Conservation (phyloP, 495 filamentous ascomycete genomes). For the Xylaria sp. region DNA sequence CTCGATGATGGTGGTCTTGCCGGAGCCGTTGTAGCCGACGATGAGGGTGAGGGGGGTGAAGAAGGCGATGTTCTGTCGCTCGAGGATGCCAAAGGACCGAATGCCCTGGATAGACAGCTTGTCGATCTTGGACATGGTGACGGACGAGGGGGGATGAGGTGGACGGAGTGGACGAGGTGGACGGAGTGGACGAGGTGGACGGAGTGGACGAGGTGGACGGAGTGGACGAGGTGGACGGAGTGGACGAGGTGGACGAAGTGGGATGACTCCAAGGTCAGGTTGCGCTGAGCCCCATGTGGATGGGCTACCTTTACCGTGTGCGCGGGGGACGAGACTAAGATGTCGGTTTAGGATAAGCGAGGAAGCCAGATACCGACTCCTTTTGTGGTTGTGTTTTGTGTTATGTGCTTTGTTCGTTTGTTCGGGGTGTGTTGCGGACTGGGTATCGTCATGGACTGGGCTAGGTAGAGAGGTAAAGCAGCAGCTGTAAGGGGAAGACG, state of each 20-base stretch:
- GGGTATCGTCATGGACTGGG: background rate
- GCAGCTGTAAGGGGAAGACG: background rate
- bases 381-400: no score
- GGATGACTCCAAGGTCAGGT: slow-evolving; percentile 10
- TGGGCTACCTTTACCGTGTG: background rate
- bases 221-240: background rate
- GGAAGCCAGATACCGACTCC: background rate
- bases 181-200: background rate
- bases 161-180: background rate
- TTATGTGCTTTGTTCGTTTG: no score
- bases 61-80: slow-evolving; percentile 85
- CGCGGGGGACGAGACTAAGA: background rate
- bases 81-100: slow-evolving; percentile 85
- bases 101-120: slow-evolving; percentile 87
- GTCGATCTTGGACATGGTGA: slow-evolving; percentile 77
- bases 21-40: slow-evolving; percentile 95
- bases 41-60: slow-evolving; percentile 91
- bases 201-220: background rate
- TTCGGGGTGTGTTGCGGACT: background rate
- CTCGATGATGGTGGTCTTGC: slow-evolving; percentile 99
- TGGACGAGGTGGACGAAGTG: background rate
- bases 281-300: slow-evolving; percentile 11
- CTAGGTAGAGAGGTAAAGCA: background rate
- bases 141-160: no score
- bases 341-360: background rate